Conservation (phyloP, 768 basidiomycete genomes). For the Panaeolus cyanescens region DNA sequence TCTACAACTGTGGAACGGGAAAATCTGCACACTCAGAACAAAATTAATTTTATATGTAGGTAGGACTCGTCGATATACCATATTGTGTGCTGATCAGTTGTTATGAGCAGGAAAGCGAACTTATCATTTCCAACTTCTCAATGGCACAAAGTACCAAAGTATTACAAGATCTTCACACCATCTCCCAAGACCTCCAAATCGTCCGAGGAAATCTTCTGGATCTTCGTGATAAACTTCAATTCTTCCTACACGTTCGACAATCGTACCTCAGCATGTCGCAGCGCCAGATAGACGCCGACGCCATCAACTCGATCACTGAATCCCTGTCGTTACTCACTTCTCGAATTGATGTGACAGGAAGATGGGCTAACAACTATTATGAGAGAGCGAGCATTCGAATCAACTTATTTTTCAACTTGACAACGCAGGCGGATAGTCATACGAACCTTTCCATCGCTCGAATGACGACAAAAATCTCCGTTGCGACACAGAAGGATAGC, state of each 20-base stretch:
- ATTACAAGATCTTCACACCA: constrained; percentile 1
- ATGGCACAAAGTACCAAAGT: background rate
- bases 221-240: background rate
- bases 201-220: background rate
- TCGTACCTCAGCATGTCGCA: background rate
- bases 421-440: constrained; percentile 6
- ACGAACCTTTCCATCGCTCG: constrained; percentile 8
- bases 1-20: background rate
- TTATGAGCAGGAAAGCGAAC: background rate
- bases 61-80: too few species aligned
- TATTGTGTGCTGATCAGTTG: background rate
- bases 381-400: constrained; percentile 5
- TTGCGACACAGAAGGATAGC: constrained; percentile 8
- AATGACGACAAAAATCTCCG: constrained; percentile 10
- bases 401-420: constrained; percentile 9
- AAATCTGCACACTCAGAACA: background rate
- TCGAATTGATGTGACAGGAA: background rate
- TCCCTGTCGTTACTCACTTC: constrained; percentile 2
- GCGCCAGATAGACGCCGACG: background rate
- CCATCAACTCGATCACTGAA: background rate
- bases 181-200: constrained; percentile 1
- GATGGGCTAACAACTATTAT: constrained; percentile 1
- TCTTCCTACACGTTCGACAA: background rate
- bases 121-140: background rate
- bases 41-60: background rate